Evolutionary conservation across 306 rosid species (phyloP), one percentile per base, ranked within the genome.

Genomic region (Quercus robur): DNA sequence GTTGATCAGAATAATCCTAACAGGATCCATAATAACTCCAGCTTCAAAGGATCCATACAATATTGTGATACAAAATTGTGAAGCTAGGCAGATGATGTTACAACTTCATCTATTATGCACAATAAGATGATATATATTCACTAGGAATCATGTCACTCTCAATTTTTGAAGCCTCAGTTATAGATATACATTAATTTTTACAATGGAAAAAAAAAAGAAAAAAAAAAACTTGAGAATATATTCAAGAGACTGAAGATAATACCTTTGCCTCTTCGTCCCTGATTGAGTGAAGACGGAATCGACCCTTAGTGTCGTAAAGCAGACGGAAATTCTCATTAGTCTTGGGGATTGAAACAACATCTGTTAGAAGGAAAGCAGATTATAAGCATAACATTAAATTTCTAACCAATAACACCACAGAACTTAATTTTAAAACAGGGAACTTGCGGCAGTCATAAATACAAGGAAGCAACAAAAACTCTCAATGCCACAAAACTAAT

Each of bases 221-320:
- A 31, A 4, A 31, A 31, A 8, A 51, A 11, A 46, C 33, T 5
- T 19, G 8, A 46, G 51, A 9, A 14, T 13, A 20, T n/a, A 2
- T 56, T 70, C 23, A 4, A 5, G 52, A 56, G 56, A 76, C 46
- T 18, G 31, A 38, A 70, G 12, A 5, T 2, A 71, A 49, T 33
- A 93, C 98, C 98, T 91, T 93, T 0, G 97, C 87, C 88, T 91
- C 97, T 0, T 93, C 98, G 46, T 93, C 98, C 81, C 91, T 91
- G 72, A 93, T 62, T 0, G 97, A 87, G 82, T 91, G 94, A 54
- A 88, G 90, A 71, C 89, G 89, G 83, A 92, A 90, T 21, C 93
- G 88, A 3, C 97, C 91, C 75, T 92, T 92, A 2, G 94, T 90
- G 79, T 92, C 93, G 68, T 92, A 90, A 2, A 92, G 93, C 70